A percentile compares a stretch with the other conserved stretches of the same genome.
Evolutionary conservation across 345 rosid species (phyloP).

Genomic region (Erucastrum elatum): DNA sequence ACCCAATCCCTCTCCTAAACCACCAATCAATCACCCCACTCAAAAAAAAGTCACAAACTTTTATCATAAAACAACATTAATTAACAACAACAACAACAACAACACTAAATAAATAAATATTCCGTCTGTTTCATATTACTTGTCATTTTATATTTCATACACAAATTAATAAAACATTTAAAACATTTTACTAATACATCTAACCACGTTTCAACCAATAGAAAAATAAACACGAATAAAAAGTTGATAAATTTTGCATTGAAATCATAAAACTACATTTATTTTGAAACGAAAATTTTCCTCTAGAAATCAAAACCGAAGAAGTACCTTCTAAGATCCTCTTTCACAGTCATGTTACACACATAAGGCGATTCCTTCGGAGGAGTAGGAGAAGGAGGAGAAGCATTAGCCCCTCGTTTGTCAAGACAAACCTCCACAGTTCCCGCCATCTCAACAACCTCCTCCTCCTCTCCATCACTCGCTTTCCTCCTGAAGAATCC

Average conservation of each 20-base stretch:
- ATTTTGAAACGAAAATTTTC: no score
- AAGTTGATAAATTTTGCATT: no score
- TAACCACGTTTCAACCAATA: no score
- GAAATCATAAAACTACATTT: no score
- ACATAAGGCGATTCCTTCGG: conserved; percentile 80
- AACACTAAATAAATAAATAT: not conserved
- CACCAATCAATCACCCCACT: conserved; percentile 25
- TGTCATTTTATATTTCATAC: no score
- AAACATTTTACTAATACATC: no score
- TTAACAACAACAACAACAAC: not conserved
- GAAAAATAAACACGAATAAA: no score
- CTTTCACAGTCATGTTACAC: conserved; percentile 84
- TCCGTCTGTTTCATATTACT: no score
- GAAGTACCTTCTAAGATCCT: conserved; percentile 66
- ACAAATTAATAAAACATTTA: no score
- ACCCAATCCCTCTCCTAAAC: conserved; percentile 83
- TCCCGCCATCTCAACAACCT: conserved; percentile 57
- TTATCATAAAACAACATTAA: not conserved
- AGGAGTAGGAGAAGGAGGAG: conserved; percentile 76
- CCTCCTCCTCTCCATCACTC: conserved; percentile 41
- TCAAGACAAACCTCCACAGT: conserved; percentile 89
- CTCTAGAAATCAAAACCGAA: no score
- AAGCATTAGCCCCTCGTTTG: conserved; percentile 68
- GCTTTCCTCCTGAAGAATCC: conserved; percentile 56
- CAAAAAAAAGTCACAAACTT: conserved; percentile 5